Conservation (phyloP, 225 moss, liverwort and hornwort species). For the Bryoerythrophyllum caledonicum region DNA sequence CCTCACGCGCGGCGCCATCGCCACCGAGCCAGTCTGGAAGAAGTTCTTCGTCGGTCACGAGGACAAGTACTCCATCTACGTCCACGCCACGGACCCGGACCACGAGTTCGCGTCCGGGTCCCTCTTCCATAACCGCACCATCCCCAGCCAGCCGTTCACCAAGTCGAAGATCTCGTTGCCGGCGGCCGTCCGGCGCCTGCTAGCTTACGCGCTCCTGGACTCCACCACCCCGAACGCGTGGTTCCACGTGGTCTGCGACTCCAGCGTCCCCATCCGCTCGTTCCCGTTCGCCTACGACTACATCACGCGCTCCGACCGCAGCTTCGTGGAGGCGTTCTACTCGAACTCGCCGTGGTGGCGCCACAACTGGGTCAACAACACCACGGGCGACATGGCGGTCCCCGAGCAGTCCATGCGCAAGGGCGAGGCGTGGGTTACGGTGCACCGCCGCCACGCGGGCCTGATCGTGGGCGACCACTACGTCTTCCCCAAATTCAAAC, state of each 20-base stretch:
- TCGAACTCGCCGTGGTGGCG: slow-evolving; percentile 1
- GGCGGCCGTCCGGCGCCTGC: slow-evolving; percentile 13
- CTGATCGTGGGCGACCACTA: slow-evolving; percentile 47
- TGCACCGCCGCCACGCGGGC: slow-evolving; percentile 55
- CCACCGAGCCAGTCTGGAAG: slow-evolving; percentile 27
- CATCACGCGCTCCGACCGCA: slow-evolving; percentile 16
- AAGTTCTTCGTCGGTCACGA: slow-evolving; percentile 23
- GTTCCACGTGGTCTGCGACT: slow-evolving; percentile 30
- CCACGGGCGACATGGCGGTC: slow-evolving; percentile 4
- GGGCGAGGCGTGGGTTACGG: slow-evolving; percentile 63
- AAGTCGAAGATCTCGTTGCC: background rate
- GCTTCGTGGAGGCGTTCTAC: slow-evolving; percentile 37
- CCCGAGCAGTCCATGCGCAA: slow-evolving; percentile 41
- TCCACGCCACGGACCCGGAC: background rate
- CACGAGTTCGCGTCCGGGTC: background rate
- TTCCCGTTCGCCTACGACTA: slow-evolving; percentile 16
- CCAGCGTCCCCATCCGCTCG: slow-evolving; percentile 20
- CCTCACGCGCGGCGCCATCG: slow-evolving; percentile 14
- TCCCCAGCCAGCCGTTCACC: slow-evolving; percentile 5
- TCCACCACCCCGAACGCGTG: slow-evolving; percentile 19
- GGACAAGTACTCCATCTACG: slow-evolving; percentile 23
- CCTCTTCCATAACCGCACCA: slow-evolving; percentile 18
- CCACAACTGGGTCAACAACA: slow-evolving; percentile 12
- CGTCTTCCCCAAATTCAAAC: slow-evolving; percentile 24
- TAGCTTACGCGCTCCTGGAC: slow-evolving; percentile 22